Evolutionary conservation across 345 rosid species (phyloP).

Genomic region (Gossypium raimondii): DNA sequence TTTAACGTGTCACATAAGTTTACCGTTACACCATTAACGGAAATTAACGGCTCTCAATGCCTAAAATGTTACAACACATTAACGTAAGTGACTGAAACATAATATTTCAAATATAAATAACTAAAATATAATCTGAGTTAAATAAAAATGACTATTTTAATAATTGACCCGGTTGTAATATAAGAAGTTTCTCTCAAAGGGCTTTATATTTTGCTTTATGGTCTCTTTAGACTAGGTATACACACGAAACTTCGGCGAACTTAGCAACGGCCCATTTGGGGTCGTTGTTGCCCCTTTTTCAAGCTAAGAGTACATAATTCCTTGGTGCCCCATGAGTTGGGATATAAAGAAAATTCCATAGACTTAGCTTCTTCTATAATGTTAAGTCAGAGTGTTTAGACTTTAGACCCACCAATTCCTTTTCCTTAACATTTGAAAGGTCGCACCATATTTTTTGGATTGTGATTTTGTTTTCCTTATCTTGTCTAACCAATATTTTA

Average conservation of each 20-base stretch:
- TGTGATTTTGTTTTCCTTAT: not conserved
- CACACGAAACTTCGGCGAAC: not conserved
- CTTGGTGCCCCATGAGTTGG: not conserved
- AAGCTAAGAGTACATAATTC: not conserved
- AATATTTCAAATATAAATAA: too few relatives aligned
- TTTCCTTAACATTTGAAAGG: not conserved
- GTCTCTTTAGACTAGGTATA: not conserved
- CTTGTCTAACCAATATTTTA: not conserved
- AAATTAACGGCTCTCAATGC: too few relatives aligned
- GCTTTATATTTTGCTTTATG: not conserved
- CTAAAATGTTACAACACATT: too few relatives aligned
- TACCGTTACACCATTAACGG: too few relatives aligned
- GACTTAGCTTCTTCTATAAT: not conserved
- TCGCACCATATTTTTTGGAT: not conserved
- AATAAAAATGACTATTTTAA: too few relatives aligned
- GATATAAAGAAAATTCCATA: not conserved
- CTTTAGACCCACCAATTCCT: constrained; percentile 9
- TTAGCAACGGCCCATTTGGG: not conserved
- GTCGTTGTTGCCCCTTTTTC: not conserved
- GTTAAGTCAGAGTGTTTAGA: not conserved
- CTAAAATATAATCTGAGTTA: rapidly evolving
- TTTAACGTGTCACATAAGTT: too few relatives aligned
- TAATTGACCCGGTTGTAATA: too few relatives aligned
- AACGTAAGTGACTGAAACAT: too few relatives aligned
- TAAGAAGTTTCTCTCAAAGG: not conserved